These are phyloP conservation scores for Solanum rostratum DNA, from an alignment of 257 asterid genomes.

Conservation along the genomic window DNA sequence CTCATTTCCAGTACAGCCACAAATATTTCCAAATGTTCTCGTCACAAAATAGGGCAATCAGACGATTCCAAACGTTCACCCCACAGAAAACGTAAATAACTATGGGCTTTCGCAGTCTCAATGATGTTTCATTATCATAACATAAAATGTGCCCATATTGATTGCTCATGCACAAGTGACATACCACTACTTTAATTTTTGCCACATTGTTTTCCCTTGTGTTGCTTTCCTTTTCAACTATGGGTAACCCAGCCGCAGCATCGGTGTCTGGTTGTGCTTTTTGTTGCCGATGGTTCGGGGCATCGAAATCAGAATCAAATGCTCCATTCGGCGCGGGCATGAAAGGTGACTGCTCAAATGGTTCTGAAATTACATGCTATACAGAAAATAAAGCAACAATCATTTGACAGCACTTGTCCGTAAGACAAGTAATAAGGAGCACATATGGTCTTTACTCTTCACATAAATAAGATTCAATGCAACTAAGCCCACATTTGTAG, in stretches of 20 bases:
- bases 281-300: conserved; percentile 37
- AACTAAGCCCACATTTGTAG: neutral
- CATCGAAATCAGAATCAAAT: conserved; percentile 57
- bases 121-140: neutral
- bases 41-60: neutral
- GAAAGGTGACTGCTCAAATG: conserved; percentile 93
- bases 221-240: conserved; percentile 53
- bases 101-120: neutral
- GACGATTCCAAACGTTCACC: neutral
- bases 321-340: conserved; percentile 77
- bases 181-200: conserved; percentile 97
- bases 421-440: neutral
- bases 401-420: neutral
- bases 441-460: neutral
- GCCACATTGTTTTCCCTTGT: conserved; percentile 93
- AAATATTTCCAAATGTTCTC: neutral
- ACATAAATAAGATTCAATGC: neutral
- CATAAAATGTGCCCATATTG: neutral
- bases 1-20: neutral
- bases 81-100: neutral
- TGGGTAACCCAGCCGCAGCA: conserved; percentile 32
- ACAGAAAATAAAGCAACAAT: conserved; percentile 17
- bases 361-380: conserved; percentile 90
- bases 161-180: conserved; percentile 7
- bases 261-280: conserved; percentile 56